phyloP scores from a whole-genome alignment of 495 filamentous ascomycete species.

The Pseudoneurospora amorphoporcata region DNA sequence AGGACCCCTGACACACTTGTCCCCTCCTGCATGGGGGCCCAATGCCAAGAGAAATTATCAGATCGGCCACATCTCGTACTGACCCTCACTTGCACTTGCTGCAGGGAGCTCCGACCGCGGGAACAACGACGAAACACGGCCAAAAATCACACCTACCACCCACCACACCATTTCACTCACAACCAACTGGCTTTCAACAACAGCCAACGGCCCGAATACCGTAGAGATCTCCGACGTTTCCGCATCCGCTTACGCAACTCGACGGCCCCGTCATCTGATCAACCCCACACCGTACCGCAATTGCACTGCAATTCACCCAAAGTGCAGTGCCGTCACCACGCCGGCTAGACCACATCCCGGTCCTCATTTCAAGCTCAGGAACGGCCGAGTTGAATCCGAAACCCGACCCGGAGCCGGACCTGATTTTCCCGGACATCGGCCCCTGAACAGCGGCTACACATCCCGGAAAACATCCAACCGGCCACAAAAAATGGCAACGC shows the following conservation, averaged over 20 bases:
- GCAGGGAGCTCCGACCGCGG: not conserved
- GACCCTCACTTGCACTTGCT: not conserved
- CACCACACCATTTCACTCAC: not conserved
- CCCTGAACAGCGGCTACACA: not conserved
- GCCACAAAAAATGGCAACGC: not conserved
- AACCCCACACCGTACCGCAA: not conserved
- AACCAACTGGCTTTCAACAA: not conserved
- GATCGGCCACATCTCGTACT: not conserved
- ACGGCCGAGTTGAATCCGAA: not conserved
- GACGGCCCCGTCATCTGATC: not conserved
- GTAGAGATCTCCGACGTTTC: not conserved
- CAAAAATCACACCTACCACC: not conserved
- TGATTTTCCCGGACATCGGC: not conserved
- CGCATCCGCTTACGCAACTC: not conserved
- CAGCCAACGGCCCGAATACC: not conserved
- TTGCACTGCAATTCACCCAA: not conserved
- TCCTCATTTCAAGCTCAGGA: not conserved
- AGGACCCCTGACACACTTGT: not conserved
- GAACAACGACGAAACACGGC: not conserved
- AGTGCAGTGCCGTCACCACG: no score
- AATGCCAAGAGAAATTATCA: not conserved
- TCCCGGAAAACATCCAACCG: not conserved
- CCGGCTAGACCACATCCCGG: not conserved
- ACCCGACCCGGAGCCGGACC: not conserved
- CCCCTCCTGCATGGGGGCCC: not conserved